These are phyloP conservation scores for Tephrocybe sp. DNA, from an alignment of 768 basidiomycete genomes.

Conservation along the genomic window DNA sequence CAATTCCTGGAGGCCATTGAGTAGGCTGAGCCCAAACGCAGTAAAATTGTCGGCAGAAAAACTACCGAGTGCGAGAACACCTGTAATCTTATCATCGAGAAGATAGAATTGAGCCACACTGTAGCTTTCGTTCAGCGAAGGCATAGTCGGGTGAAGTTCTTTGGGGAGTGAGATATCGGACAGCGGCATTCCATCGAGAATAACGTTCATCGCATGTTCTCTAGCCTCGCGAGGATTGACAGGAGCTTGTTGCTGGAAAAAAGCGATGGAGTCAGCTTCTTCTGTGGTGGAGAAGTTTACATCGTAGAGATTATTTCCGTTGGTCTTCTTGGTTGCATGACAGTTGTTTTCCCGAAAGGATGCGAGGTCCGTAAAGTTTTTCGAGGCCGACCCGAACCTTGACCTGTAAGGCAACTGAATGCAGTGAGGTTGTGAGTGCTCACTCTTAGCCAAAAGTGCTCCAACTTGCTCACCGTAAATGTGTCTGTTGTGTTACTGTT, in stretches of 20 bases:
- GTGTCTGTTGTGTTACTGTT: constrained; percentile 38
- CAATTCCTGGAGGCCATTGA: constrained; percentile 46
- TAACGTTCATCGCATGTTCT: constrained; percentile 46
- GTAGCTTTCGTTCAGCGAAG: constrained; percentile 44
- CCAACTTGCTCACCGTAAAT: constrained; percentile 35
- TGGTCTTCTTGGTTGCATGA: constrained; percentile 45
- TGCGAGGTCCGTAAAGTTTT: constrained; percentile 46
- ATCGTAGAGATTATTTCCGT: constrained; percentile 39
- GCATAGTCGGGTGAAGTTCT: constrained; percentile 35
- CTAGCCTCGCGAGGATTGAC: constrained; percentile 28
- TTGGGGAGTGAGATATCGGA: constrained; percentile 43
- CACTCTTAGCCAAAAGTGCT: constrained; percentile 12
- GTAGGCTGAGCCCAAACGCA: constrained; percentile 39
- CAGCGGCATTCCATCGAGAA: constrained; percentile 46
- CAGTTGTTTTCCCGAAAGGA: constrained; percentile 57
- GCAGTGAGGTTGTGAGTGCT: background rate
- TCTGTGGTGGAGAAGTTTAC: constrained; percentile 18
- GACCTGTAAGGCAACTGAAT: constrained; percentile 60
- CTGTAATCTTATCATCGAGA: constrained; percentile 49
- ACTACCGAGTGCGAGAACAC: constrained; percentile 59
- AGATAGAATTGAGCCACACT: constrained; percentile 57
- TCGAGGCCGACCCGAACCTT: constrained; percentile 45
- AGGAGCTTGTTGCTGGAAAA: constrained; percentile 41
- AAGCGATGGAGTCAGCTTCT: constrained; percentile 27
- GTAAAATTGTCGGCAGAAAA: constrained; percentile 49